These are phyloP conservation scores for Glycine tomentella DNA, from an alignment of 306 rosid species.

Conservation along the genomic window DNA sequence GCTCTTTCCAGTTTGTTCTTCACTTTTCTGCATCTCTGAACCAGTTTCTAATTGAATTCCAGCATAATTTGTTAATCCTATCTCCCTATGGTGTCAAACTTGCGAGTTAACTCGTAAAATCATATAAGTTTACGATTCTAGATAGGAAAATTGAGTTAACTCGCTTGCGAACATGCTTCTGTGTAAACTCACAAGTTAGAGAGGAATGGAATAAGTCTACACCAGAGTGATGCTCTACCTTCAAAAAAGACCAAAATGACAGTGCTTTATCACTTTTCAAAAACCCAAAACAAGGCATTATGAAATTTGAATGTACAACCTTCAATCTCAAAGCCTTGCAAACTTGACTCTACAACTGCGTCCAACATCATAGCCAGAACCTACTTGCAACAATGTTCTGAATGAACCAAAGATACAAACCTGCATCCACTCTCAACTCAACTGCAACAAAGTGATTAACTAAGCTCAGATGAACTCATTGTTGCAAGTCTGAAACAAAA, in stretches of 20 bases:
- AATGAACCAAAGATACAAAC: no score
- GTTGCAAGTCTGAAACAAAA: no score
- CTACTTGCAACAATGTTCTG: no score
- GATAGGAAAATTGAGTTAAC: not conserved
- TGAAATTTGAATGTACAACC: not conserved
- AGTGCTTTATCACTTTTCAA: not conserved
- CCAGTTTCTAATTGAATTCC: not conserved
- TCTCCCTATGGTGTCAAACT: not conserved
- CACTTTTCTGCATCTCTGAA: no score
- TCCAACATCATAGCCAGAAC: not conserved
- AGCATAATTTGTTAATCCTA: conserved; percentile 12
- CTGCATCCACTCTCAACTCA: no score
- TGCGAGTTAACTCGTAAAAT: not conserved
- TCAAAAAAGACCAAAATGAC: not conserved
- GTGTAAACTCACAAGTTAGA: not conserved
- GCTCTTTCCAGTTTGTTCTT: no score
- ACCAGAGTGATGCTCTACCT: not conserved
- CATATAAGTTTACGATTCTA: not conserved
- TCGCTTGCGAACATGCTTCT: not conserved
- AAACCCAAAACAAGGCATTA: not conserved
- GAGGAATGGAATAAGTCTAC: not conserved
- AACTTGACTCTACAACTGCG: not conserved
- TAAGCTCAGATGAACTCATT: no score
- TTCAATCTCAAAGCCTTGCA: not conserved
- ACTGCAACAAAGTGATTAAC: no score